Base-by-base conservation (phyloP, 225 moss, liverwort and hornwort genomes). In the Climacium dendroides region DNA sequence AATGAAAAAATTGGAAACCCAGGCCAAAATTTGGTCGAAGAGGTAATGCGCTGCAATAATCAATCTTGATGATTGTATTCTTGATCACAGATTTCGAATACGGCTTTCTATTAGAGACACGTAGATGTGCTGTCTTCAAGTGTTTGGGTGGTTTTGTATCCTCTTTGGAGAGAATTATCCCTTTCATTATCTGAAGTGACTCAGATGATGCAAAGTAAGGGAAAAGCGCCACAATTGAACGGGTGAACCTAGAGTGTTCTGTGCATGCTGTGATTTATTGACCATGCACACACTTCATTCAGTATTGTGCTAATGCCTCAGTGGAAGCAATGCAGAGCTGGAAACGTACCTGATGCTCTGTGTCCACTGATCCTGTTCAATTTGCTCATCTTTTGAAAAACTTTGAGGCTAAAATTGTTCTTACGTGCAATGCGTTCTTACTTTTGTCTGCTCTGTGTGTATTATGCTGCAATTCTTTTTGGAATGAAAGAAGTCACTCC, bases 31-130 rank as follows among this genome's bases (percentile, higher is more conserved):
- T 61, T 52, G 74, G 77, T 78, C 52, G 63, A 85, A 84, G 87
- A 92, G 91, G 93, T 92, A 74, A 89, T 75, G 78, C 81, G 41
- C 88, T 88, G 55, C 87, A 77, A 63, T 69, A n/a, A 52, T 79
- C 24, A 59, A 55, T 66, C 45, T 39, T 62, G 60, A 59, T 74
- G 64, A 60, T 78, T 78, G 72, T 79, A 55, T 87, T 55, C 59
- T 76, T 85, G 63, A 66, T 85, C 55, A 24, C 61, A 65, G 76
- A 63, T 67, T 83, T 80, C 45, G 55, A 80, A 20, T 69, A 22
- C 54, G n/a, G 37, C 61, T 86, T 86, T 41, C 67, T 82, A 66
- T 54, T 26, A 39, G 19, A 69, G 84, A 89, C 63, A 41, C 63
- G 50, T 22, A 85, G 43, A 89, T 81, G 55, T 72, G 25, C 64